phyloP scores from a whole-genome alignment of 1,139 yeast species.

The Taiozyma sp. region DNA sequence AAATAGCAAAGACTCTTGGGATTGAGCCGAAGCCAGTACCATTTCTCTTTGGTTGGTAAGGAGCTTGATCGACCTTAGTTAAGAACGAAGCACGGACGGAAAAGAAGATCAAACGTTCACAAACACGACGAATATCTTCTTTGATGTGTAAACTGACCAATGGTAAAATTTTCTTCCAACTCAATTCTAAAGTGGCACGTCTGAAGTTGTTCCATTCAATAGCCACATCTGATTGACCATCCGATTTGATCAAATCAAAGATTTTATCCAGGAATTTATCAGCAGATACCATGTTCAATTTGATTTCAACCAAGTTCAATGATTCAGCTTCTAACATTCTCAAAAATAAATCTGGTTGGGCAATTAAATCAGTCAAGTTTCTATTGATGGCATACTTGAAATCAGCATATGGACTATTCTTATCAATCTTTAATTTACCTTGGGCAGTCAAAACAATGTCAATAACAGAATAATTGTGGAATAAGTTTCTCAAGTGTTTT shows the following conservation, averaged over 20 bases:
- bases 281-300: slow-evolving; percentile 36
- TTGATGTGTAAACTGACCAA: slow-evolving; percentile 72
- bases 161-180: slow-evolving; percentile 63
- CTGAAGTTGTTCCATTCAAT: slow-evolving; percentile 81
- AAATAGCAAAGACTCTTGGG: slow-evolving; percentile 76
- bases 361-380: slow-evolving; percentile 65
- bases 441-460: slow-evolving; percentile 80
- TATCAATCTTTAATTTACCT: slow-evolving; percentile 78
- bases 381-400: slow-evolving; percentile 87
- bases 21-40: slow-evolving; percentile 74
- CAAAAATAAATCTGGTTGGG: slow-evolving; percentile 73
- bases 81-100: slow-evolving; percentile 67
- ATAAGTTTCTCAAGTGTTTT: slow-evolving; percentile 65
- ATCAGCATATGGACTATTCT: slow-evolving; percentile 77
- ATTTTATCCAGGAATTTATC: slow-evolving; percentile 42
- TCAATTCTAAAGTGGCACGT: slow-evolving; percentile 56
- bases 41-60: slow-evolving; percentile 60
- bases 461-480: slow-evolving; percentile 60
- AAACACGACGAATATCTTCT: slow-evolving; percentile 73
- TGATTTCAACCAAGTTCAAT: slow-evolving; percentile 47
- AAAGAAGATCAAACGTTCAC: slow-evolving; percentile 65
- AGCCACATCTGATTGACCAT: slow-evolving; percentile 77
- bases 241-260: slow-evolving; percentile 63
- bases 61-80: slow-evolving; percentile 84
- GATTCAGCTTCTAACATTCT: slow-evolving; percentile 90